These are phyloP conservation scores for Peniophora sp. DNA, from an alignment of 1,284 basidiomycete species.

Conservation along the genomic window DNA sequence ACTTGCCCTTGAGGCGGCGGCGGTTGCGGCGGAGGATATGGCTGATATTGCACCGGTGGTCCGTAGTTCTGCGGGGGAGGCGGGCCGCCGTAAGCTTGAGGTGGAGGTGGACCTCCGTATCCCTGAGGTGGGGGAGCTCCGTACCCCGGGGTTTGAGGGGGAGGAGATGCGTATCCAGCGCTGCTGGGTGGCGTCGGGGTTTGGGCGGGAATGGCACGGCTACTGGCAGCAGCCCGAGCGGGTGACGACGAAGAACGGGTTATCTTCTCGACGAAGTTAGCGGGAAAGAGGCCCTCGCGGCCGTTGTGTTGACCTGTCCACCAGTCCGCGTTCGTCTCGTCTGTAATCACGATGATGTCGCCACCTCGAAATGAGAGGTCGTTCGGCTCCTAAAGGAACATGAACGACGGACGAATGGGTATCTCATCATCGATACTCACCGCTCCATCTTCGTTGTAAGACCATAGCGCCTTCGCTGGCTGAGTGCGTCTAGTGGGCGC, in stretches of 20 bases:
- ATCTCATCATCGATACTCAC: too few relatives aligned
- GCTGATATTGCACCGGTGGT: background rate
- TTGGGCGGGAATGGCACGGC: background rate
- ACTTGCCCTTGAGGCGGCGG: slow-evolving; percentile 21
- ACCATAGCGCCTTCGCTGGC: slow-evolving; percentile 52
- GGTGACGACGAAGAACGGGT: slow-evolving; percentile 12
- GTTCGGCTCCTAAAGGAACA: slow-evolving; percentile 37
- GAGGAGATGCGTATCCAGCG: too few relatives aligned
- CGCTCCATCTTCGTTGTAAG: slow-evolving; percentile 51
- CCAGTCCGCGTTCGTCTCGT: slow-evolving; percentile 59
- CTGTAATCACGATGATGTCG: slow-evolving; percentile 51
- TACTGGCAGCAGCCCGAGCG: slow-evolving; percentile 9
- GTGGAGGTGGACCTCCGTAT: slow-evolving; percentile 16
- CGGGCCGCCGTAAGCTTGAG: too few relatives aligned
- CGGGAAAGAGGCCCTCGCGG: slow-evolving; percentile 57
- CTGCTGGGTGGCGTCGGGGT: too few relatives aligned
- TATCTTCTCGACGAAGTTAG: slow-evolving; percentile 52
- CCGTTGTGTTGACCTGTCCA: slow-evolving; percentile 54
- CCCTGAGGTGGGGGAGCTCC: background rate
- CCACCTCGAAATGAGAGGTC: slow-evolving; percentile 52
- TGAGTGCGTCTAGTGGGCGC: slow-evolving; percentile 23
- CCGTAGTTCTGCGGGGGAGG: background rate
- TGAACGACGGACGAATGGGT: background rate
- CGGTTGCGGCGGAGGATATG: slow-evolving; percentile 22
- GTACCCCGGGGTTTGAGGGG: background rate